Conservation (phyloP, 139 green algal species). For the Chlamydomonas schloesseri region DNA sequence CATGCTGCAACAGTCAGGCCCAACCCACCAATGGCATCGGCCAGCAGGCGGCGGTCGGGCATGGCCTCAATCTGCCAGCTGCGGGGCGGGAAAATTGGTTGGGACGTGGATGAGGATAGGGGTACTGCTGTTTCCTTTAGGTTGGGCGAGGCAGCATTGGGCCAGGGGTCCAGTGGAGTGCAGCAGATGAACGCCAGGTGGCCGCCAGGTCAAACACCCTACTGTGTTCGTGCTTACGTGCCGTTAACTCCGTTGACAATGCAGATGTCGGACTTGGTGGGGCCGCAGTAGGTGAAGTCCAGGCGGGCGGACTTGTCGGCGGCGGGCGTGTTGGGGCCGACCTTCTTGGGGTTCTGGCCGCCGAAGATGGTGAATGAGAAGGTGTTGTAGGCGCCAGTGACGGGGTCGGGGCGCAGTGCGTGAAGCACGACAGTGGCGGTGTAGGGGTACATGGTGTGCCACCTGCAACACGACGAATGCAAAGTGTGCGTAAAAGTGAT, state of each 20-base stretch:
- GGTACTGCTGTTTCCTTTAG: too few relatives aligned
- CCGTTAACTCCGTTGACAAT: neutral
- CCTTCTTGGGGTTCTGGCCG: neutral
- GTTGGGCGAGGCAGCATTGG: too few relatives aligned
- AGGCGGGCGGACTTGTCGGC: neutral
- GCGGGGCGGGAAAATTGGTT: too few relatives aligned
- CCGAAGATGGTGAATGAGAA: slow-evolving; percentile 23
- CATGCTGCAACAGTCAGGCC: too few relatives aligned
- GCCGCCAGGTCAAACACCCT: too few relatives aligned
- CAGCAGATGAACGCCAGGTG: too few relatives aligned
- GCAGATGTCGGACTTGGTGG: neutral
- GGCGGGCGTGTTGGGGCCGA: neutral
- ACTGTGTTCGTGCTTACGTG: too few relatives aligned
- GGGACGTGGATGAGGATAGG: too few relatives aligned
- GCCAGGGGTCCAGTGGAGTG: too few relatives aligned
- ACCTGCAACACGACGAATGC: too few relatives aligned
- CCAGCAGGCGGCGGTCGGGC: neutral
- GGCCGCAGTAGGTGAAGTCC: slow-evolving; percentile 7
- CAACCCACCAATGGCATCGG: too few relatives aligned
- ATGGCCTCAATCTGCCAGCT: slow-evolving; percentile 11
- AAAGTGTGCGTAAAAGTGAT: too few relatives aligned
- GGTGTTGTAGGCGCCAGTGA: neutral
- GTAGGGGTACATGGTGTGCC: slow-evolving; percentile 1
- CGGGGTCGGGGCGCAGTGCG: neutral
- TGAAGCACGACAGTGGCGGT: slow-evolving; percentile 1